Conservation (phyloP, 441 rosid species). For the Gossypium schwendimanii region DNA sequence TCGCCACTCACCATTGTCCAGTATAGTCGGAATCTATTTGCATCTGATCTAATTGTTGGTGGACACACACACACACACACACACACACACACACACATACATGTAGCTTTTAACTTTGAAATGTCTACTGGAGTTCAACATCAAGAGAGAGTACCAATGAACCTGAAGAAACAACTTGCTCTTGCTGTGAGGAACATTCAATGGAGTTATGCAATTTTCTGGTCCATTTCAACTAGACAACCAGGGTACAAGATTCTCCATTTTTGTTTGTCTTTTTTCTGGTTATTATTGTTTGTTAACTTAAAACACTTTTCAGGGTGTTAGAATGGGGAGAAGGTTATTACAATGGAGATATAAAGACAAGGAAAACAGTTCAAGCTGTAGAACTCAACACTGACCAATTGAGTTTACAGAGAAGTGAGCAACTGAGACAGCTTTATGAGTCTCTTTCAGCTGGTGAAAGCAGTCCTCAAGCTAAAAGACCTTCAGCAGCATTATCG, state of each 20-base stretch:
- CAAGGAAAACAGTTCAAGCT: conserved; percentile 85
- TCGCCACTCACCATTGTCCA: too few species aligned
- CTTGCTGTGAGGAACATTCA: conserved; percentile 62
- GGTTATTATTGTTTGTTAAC: not conserved
- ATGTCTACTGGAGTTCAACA: conserved; percentile 35
- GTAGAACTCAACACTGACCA: conserved; percentile 58
- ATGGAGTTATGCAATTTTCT: conserved; percentile 83
- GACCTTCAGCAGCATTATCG: conserved; percentile 76
- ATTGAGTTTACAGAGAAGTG: conserved; percentile 79
- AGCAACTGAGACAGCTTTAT: conserved; percentile 75
- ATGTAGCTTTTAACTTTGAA: not conserved
- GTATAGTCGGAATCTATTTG: conserved; percentile 1
- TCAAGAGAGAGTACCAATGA: conserved; percentile 31
- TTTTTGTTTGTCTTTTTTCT: not conserved
- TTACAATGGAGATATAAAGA: conserved; percentile 94
- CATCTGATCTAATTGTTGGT: not conserved
- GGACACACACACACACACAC: not conserved
- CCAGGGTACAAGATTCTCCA: conserved; percentile 39
- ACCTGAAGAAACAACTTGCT: conserved; percentile 57
- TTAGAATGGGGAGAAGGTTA: conserved; percentile 92
- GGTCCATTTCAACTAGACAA: conserved; percentile 53
- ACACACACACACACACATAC: too few species aligned
- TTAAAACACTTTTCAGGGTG: conserved; percentile 29
- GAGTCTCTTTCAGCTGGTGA: conserved; percentile 67
- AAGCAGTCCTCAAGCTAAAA: conserved; percentile 50